A percentile compares a stretch with the other conserved stretches of the same genome.
These are phyloP conservation scores for Neurospora sp. DNA, from an alignment of 495 filamentous ascomycete species.

Conservation along the genomic window DNA sequence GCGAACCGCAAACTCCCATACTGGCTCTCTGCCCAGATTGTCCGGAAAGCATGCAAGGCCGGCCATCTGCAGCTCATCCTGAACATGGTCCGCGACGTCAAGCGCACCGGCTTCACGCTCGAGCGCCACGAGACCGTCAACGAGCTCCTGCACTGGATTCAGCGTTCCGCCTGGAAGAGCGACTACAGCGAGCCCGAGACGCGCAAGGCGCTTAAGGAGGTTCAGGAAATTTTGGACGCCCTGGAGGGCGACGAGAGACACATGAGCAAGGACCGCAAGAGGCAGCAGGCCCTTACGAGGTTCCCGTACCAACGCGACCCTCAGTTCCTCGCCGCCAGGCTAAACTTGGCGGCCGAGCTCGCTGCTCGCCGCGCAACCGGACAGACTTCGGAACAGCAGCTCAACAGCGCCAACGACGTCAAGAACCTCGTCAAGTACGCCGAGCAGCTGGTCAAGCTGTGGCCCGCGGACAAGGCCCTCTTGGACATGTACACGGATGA, in stretches of 20 bases:
- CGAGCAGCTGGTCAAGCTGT: conserved; percentile 22
- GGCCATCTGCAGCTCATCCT: conserved; percentile 38
- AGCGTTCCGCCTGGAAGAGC: conserved; percentile 32
- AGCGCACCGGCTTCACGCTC: conserved; percentile 42
- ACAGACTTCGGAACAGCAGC: background rate
- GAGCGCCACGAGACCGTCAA: conserved; percentile 28
- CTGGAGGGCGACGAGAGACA: conserved; percentile 41
- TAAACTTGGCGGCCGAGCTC: conserved; percentile 30
- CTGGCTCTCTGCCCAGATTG: conserved; percentile 26
- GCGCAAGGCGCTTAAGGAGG: conserved; percentile 30
- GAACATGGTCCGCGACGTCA: conserved; percentile 38
- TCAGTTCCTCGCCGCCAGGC: conserved; percentile 22
- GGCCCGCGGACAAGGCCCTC: conserved; percentile 24
- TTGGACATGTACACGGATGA: conserved; percentile 20
- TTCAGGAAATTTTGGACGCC: conserved; percentile 38
- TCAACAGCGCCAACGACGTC: conserved; percentile 2
- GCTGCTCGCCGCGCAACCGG: conserved; percentile 14
- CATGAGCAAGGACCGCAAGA: conserved; percentile 4
- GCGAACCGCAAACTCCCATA: conserved; percentile 26
- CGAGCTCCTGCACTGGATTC: conserved; percentile 41
- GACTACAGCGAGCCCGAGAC: conserved; percentile 29
- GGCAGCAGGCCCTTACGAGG: background rate
- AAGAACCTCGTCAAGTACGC: conserved; percentile 25
- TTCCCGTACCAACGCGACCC: conserved; percentile 28
- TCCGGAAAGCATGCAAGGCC: conserved; percentile 28